Conservation (phyloP, 2,329 filamentous ascomycete species). For the Zarea fungicola region DNA sequence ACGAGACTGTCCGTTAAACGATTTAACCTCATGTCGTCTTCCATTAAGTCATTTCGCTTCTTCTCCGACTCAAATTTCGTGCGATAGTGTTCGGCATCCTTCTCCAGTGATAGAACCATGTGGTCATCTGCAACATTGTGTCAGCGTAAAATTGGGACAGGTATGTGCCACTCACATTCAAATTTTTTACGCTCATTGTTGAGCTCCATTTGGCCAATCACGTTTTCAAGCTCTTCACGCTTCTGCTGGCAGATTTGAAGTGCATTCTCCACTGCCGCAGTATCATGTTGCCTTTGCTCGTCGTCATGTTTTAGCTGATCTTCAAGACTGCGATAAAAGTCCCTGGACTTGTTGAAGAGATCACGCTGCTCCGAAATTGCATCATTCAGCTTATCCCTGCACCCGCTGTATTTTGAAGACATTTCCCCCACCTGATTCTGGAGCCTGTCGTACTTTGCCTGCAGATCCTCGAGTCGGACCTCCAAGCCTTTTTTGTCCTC, state of each 20-base stretch:
- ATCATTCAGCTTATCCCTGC: neutral
- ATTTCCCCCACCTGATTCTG: neutral
- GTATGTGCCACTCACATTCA: neutral
- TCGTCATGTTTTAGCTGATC: neutral
- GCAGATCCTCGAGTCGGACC: conserved; percentile 12
- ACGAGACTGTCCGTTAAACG: neutral
- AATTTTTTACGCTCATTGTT: neutral
- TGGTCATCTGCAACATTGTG: neutral
- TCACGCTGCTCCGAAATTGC: conserved; percentile 11
- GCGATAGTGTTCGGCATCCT: neutral
- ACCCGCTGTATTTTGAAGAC: neutral
- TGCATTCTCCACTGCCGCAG: neutral
- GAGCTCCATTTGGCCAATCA: neutral
- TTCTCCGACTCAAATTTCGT: neutral
- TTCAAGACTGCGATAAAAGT: neutral
- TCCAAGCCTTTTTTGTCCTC: neutral
- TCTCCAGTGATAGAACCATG: neutral
- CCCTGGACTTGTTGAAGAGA: conserved; percentile 10
- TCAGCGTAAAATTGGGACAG: neutral
- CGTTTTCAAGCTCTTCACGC: neutral
- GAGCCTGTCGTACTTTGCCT: neutral
- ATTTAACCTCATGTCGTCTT: neutral
- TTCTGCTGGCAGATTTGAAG: conserved; percentile 2
- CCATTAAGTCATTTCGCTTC: neutral
- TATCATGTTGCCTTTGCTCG: neutral